phyloP scores from a whole-genome alignment of 1,139 yeast genomes.

The Casaregolazyma lundiana region DNA sequence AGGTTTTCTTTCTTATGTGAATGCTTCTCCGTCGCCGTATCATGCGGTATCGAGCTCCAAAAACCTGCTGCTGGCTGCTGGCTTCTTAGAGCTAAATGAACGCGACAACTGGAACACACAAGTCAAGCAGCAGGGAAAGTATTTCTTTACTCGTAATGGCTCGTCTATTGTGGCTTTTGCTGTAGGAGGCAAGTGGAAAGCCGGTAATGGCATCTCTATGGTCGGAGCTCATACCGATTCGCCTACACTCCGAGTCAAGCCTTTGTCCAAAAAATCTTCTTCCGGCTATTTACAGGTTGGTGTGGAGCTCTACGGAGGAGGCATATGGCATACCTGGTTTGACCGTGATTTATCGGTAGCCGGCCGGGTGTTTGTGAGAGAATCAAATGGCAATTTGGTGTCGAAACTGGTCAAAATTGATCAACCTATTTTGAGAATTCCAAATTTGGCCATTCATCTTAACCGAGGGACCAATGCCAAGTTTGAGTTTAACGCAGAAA shows the following conservation, averaged over 20 bases:
- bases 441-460: slow-evolving; percentile 91
- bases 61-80: slow-evolving; percentile 48
- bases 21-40: slow-evolving; percentile 88
- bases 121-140: slow-evolving; percentile 56
- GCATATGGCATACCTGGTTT: slow-evolving; percentile 77
- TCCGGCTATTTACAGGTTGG: slow-evolving; percentile 89
- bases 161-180: slow-evolving; percentile 86
- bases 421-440: slow-evolving; percentile 83
- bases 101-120: slow-evolving; percentile 65
- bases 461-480: slow-evolving; percentile 71
- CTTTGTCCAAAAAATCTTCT: slow-evolving; percentile 59
- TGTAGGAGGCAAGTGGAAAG: slow-evolving; percentile 64
- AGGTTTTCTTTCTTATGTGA: slow-evolving; percentile 73
- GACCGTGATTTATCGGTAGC: slow-evolving; percentile 91
- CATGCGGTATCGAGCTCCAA: slow-evolving; percentile 78
- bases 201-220: slow-evolving; percentile 83
- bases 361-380: slow-evolving; percentile 75
- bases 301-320: slow-evolving; percentile 93
- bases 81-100: slow-evolving; percentile 71
- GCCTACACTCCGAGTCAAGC: slow-evolving; percentile 86
- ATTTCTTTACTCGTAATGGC: slow-evolving; percentile 59
- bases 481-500: slow-evolving; percentile 86
- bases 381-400: slow-evolving; percentile 45
- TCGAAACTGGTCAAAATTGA: slow-evolving; percentile 74
- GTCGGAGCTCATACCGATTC: slow-evolving; percentile 96